These are phyloP conservation scores for Thielaviopsis populi DNA, from an alignment of 2,329 filamentous ascomycete genomes.

Conservation along the genomic window DNA sequence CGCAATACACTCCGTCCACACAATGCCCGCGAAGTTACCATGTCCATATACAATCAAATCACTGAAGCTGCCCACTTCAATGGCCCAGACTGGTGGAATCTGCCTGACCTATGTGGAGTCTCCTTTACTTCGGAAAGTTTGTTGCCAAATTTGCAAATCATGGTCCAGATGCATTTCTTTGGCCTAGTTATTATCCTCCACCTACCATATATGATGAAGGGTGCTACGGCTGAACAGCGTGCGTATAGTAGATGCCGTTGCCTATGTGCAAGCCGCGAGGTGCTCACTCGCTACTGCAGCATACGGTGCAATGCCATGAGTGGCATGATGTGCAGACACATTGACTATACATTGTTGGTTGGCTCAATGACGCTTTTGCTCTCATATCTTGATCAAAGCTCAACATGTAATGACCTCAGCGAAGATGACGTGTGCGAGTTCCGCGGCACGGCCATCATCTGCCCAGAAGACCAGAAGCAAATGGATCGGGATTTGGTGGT, in stretches of 20 bases:
- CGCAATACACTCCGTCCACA: constrained; percentile 25
- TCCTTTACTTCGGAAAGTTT: constrained; percentile 33
- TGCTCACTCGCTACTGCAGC: constrained; percentile 34
- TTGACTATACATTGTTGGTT: constrained; percentile 38
- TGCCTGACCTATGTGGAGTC: constrained; percentile 21
- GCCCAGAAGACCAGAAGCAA: constrained; percentile 21
- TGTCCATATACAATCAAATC: constrained; percentile 34
- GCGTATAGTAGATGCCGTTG: constrained; percentile 34
- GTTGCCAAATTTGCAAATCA: constrained; percentile 28
- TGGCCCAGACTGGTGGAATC: constrained; percentile 35
- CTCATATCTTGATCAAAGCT: constrained; percentile 30
- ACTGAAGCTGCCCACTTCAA: constrained; percentile 29
- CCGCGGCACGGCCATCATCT: not conserved
- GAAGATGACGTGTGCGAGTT: constrained; percentile 4
- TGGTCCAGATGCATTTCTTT: constrained; percentile 37
- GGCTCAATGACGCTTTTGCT: constrained; percentile 37
- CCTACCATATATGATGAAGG: constrained; percentile 38
- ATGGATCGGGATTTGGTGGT: constrained; percentile 28
- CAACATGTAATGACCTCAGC: not conserved
- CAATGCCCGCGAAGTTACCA: constrained; percentile 28
- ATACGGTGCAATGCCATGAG: constrained; percentile 30
- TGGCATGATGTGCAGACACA: constrained; percentile 30
- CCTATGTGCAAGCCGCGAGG: constrained; percentile 35
- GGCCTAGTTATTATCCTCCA: constrained; percentile 38
- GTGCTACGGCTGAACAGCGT: constrained; percentile 26